These are phyloP conservation scores for Litsea cubeba DNA, from an alignment of 164 flowering plant genomes.

Conservation along the genomic window DNA sequence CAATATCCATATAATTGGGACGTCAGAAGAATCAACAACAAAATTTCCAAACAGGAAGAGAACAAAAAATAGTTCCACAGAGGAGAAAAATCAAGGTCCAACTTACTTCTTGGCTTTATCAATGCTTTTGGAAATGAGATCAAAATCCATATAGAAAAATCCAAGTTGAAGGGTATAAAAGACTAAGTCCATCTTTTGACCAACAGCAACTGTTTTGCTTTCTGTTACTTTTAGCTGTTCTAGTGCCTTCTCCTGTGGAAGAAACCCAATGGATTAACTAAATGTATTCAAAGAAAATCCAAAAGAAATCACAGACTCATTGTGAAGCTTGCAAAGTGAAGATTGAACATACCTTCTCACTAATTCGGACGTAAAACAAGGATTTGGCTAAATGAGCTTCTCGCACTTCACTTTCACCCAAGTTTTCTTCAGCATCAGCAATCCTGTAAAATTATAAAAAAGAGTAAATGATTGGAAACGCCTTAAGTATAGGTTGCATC, in stretches of 20 bases:
- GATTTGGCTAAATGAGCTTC: constrained; percentile 97
- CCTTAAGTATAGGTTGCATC: too few relatives aligned
- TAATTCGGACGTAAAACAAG: constrained; percentile 70
- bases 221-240: constrained; percentile 94
- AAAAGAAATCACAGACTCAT: background rate
- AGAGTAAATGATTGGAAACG: too few relatives aligned
- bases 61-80: too few relatives aligned
- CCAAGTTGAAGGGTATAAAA: constrained; percentile 82
- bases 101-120: constrained; percentile 94
- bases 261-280: background rate
- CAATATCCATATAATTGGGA: constrained; percentile 1
- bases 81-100: constrained; percentile 1
- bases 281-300: background rate
- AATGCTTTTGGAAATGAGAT: constrained; percentile 89
- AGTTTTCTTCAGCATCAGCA: constrained; percentile 95
- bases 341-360: constrained; percentile 60
- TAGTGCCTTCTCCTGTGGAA: constrained; percentile 72
- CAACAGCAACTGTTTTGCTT: constrained; percentile 94
- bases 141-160: constrained; percentile 94
- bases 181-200: constrained; percentile 98
- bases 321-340: background rate
- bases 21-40: background rate
- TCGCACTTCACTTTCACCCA: constrained; percentile 98
- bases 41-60: background rate
- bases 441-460: constrained; percentile 40